These are phyloP conservation scores for Vitis hybrid DNA, from an alignment of 177 flowering plant genomes.

Conservation along the genomic window DNA sequence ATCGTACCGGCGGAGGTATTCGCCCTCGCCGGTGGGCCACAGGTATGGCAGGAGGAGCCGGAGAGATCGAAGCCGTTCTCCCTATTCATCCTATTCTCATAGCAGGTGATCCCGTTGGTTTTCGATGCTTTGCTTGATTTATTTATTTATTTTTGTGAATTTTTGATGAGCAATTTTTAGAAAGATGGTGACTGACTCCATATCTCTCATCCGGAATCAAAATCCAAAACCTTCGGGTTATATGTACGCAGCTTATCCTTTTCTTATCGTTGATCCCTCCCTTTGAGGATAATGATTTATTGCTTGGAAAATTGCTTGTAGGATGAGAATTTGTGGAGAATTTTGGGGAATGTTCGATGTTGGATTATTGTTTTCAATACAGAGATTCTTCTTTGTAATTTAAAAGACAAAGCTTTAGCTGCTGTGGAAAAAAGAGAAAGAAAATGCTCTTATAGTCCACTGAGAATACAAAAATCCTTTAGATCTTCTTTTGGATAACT, in stretches of 20 bases:
- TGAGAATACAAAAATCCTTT: too few species aligned
- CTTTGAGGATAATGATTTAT: too few species aligned
- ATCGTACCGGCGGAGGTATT: slow-evolving; percentile 62
- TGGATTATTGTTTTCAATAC: too few species aligned
- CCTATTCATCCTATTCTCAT: slow-evolving; percentile 53
- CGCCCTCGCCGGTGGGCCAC: slow-evolving; percentile 68
- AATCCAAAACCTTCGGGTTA: slow-evolving; percentile 10
- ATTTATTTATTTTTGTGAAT: slow-evolving; percentile 5
- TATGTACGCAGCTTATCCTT: slow-evolving; percentile 13
- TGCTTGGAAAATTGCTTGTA: too few species aligned
- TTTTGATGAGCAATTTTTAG: slow-evolving; percentile 7
- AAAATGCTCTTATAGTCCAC: too few species aligned
- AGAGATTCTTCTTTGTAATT: too few species aligned
- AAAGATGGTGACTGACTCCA: slow-evolving; percentile 12
- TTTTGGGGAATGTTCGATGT: too few species aligned
- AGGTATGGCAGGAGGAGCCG: slow-evolving; percentile 74
- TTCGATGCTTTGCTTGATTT: slow-evolving; percentile 10
- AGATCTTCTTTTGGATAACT: too few species aligned
- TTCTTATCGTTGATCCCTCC: background rate
- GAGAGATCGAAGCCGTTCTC: slow-evolving; percentile 78
- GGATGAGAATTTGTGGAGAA: too few species aligned
- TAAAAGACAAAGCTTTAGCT: too few species aligned
- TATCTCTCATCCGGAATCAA: slow-evolving; percentile 17
- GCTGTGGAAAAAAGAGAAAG: too few species aligned
- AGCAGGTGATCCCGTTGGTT: slow-evolving; percentile 78